Percentiles rank a stretch among this genome's conserved stretches.
Conservation (phyloP, 2,329 filamentous ascomycete genomes). For the Arthrobotrys musiformis region DNA sequence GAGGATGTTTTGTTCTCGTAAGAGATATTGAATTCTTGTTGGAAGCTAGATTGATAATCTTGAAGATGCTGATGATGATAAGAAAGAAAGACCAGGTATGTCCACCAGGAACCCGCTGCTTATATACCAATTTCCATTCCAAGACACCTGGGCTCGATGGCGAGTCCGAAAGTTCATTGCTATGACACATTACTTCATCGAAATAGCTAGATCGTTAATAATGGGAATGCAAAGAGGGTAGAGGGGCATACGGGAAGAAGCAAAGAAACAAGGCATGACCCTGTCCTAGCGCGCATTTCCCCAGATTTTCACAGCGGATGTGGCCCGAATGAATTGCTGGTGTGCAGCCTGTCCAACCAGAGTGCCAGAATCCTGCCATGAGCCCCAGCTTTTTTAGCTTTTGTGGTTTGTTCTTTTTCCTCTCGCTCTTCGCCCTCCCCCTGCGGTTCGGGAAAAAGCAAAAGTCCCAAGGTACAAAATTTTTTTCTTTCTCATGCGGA, state of each 20-base stretch:
- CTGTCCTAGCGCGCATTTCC: conserved; percentile 54
- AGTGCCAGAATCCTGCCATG: conserved; percentile 47
- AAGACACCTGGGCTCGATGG: conserved; percentile 32
- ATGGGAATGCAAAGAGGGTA: conserved; percentile 40
- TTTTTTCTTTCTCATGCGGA: conserved; percentile 45
- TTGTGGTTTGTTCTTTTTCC: conserved; percentile 26
- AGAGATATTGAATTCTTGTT: conserved; percentile 31
- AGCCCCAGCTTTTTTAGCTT: conserved; percentile 33
- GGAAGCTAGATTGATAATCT: conserved; percentile 34
- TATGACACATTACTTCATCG: conserved; percentile 52
- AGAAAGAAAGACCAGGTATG: conserved; percentile 36
- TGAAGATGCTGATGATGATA: conserved; percentile 54
- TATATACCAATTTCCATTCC: conserved; percentile 53
- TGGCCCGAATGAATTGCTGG: conserved; percentile 52
- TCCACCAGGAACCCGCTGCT: conserved; percentile 36
- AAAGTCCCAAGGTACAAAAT: conserved; percentile 29
- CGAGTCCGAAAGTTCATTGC: conserved; percentile 36
- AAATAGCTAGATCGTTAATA: conserved; percentile 51
- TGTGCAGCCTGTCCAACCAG: conserved; percentile 47
- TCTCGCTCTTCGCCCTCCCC: conserved; percentile 32
- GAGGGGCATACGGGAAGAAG: conserved; percentile 35
- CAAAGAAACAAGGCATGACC: conserved; percentile 52
- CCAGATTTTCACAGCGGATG: conserved; percentile 55
- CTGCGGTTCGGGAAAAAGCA: conserved; percentile 45
- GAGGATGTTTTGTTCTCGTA: conserved; percentile 22